Evolutionary conservation across 192 early-diverging fungal genomes (phyloP).

Genomic region (Coemansia sp.): DNA sequence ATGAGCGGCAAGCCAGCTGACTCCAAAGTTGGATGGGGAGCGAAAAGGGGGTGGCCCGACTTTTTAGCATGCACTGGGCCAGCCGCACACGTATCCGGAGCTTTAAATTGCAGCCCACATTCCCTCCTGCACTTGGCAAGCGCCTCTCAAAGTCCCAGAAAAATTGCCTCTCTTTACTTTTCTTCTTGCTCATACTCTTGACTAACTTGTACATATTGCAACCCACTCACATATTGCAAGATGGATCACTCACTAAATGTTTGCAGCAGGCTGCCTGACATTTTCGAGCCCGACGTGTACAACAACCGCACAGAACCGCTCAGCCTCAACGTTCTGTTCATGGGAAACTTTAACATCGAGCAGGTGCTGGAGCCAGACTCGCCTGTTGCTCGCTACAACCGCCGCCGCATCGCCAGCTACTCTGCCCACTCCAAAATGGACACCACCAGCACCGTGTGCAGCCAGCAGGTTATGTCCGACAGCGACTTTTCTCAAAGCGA

Average conservation of each 20-base stretch:
- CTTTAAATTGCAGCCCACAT: conserved; percentile 6
- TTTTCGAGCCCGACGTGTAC: conserved; percentile 37
- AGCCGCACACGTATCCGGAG: neutral
- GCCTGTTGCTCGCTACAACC: conserved; percentile 19
- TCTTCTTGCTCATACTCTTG: neutral
- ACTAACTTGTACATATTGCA: neutral
- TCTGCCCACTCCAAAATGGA: conserved; percentile 5
- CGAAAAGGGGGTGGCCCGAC: neutral
- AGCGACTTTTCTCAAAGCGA: conserved; percentile 26
- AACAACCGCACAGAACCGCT: conserved; percentile 16
- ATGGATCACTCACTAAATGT: conserved; percentile 19
- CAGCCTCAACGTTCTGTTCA: conserved; percentile 33
- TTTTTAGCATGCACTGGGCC: conserved; percentile 1
- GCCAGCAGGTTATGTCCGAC: conserved; percentile 15
- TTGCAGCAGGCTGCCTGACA: conserved; percentile 31
- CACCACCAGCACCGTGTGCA: conserved; percentile 15
- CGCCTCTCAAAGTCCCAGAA: neutral
- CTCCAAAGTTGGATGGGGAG: conserved; percentile 3
- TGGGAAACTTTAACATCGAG: conserved; percentile 10
- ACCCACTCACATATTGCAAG: conserved; percentile 7
- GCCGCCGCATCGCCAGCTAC: conserved; percentile 25
- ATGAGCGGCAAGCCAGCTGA: conserved; percentile 5
- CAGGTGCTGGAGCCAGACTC: conserved; percentile 16
- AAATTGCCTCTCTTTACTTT: neutral
- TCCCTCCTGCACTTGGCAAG: neutral